Conservation (phyloP, 768 basidiomycete species). For the Kwoniella pini region DNA sequence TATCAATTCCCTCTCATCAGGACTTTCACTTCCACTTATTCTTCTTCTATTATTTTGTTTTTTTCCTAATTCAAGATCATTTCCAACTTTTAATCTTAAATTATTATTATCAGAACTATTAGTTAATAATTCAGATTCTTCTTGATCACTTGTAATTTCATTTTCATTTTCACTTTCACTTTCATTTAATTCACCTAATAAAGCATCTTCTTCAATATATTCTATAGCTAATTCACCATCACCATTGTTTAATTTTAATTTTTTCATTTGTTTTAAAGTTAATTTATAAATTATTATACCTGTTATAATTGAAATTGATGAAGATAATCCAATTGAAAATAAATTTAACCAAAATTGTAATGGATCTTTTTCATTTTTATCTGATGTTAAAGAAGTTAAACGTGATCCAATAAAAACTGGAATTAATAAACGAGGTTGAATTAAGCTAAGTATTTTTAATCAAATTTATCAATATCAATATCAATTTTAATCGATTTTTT, state of each 20-base stretch:
- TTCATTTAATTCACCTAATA: conserved; percentile 38
- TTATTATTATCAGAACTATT: background rate
- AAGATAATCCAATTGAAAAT: conserved; percentile 38
- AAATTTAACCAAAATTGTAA: conserved; percentile 51
- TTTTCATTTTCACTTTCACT: background rate
- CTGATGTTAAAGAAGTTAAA: conserved; percentile 46
- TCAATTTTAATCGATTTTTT: no score
- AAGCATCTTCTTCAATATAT: conserved; percentile 44
- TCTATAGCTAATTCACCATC: conserved; percentile 46
- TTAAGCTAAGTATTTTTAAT: conserved; percentile 19
- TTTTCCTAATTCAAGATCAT: background rate
- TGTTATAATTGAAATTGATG: conserved; percentile 38
- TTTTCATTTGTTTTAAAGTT: conserved; percentile 50
- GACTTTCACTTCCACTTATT: conserved; percentile 6
- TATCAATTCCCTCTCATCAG: background rate
- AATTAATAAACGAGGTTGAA: conserved; percentile 49
- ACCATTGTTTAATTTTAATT: conserved; percentile 26
- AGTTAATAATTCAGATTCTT: background rate
- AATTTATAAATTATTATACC: conserved; percentile 50
- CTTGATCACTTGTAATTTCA: background rate
- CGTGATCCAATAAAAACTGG: conserved; percentile 54
- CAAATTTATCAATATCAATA: no score
- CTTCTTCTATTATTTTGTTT: background rate
- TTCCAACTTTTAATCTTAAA: background rate
- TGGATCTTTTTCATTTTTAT: conserved; percentile 31